Conservation (phyloP, 306 rosid genomes). For the Begonia fuchsioides region DNA sequence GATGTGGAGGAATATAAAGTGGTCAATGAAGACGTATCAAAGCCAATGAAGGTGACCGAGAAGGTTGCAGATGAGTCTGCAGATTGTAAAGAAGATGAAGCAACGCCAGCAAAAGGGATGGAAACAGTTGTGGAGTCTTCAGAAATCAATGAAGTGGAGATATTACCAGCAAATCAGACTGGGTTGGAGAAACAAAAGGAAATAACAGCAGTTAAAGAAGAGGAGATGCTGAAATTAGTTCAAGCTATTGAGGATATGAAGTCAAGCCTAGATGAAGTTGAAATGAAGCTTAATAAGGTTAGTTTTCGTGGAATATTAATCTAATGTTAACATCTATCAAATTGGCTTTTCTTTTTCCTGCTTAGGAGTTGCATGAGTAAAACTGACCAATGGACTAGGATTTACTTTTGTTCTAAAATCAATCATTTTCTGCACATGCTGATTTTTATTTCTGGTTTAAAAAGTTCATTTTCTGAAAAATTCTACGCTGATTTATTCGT, state of each 20-base stretch:
- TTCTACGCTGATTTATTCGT: too few relatives aligned
- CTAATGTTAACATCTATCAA: not conserved
- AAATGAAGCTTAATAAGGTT: conserved; percentile 67
- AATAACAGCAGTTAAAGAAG: not conserved
- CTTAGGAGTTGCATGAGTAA: not conserved
- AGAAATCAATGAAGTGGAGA: conserved; percentile 16
- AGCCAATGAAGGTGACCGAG: not conserved
- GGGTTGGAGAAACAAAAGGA: conserved; percentile 1
- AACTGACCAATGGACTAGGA: not conserved
- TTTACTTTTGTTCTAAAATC: too few relatives aligned
- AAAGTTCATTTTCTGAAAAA: too few relatives aligned
- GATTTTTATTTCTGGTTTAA: too few relatives aligned
- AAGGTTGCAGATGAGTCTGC: conserved; percentile 12
- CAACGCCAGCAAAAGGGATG: not conserved
- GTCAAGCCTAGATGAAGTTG: conserved; percentile 45
- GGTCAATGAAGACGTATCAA: conserved; percentile 3
- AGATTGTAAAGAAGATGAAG: conserved; percentile 8
- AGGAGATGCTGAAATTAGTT: conserved; percentile 24
- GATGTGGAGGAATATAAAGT: conserved; percentile 11
- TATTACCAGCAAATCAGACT: conserved; percentile 12
- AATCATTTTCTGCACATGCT: too few relatives aligned
- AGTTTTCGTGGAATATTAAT: conserved; percentile 8
- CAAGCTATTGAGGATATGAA: conserved; percentile 61
- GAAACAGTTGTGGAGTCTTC: conserved; percentile 2
- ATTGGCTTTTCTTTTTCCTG: not conserved